phyloP scores from a whole-genome alignment of 352 stramenopile genomes.

The Aphanomyces stellatus region DNA sequence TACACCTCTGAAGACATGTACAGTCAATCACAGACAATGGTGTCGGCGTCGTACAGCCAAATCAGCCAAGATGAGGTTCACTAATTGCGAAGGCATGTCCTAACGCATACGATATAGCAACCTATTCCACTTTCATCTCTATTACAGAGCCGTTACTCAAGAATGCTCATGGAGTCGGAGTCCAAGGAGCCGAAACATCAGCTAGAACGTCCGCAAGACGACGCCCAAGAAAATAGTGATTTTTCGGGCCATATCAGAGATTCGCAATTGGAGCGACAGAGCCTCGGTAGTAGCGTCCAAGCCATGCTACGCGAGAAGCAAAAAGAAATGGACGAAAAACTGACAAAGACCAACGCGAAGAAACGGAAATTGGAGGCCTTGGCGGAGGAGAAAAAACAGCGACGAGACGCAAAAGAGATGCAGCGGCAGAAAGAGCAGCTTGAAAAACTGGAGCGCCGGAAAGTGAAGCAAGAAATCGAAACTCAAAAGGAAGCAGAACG shows the following conservation, averaged over 20 bases:
- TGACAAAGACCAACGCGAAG: background rate
- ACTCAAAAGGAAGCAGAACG: conserved; percentile 4
- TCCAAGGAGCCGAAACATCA: background rate
- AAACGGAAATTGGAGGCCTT: background rate
- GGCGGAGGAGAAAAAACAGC: background rate
- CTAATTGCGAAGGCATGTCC: no score
- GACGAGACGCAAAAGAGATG: background rate
- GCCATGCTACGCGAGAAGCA: background rate
- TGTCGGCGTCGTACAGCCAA: background rate
- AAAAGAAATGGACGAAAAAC: background rate
- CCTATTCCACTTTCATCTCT: conserved; percentile 6
- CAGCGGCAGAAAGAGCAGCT: background rate
- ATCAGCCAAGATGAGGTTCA: conserved; percentile 14
- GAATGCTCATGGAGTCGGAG: conserved; percentile 10
- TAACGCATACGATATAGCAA: no score
- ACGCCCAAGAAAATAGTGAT: background rate
- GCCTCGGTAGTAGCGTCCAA: background rate
- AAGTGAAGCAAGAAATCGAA: background rate
- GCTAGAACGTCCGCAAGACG: background rate
- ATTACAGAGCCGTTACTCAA: conserved; percentile 9
- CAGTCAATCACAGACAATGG: conserved; percentile 11
- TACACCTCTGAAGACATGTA: conserved; percentile 17
- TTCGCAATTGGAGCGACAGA: background rate
- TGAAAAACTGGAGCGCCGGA: conserved; percentile 1
- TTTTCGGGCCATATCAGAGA: background rate